Base-by-base conservation (phyloP, 2,329 filamentous ascomycete genomes). In the Nigrospora sphaerica region DNA sequence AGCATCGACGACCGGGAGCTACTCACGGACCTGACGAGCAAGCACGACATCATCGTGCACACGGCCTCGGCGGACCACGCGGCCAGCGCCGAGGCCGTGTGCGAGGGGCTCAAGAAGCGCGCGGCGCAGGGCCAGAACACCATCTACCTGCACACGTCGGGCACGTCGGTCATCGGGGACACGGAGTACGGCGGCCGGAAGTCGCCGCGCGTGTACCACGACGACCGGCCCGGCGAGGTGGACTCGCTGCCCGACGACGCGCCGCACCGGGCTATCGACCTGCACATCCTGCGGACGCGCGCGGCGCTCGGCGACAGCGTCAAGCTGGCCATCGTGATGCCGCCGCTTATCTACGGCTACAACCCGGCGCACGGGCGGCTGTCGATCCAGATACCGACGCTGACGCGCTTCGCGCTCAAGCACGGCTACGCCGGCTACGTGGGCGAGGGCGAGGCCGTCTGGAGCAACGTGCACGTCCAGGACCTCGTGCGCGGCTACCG, bases 111-210 rank as follows among this genome's bases (percentile, higher is more conserved):
- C 43, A 52, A 62, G 41, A 52, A 65, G 45, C 64, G 70, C 9
- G 63, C 68, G 2, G 50, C 57, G 2, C 52, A 64, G 32, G 62
- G 60, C 12, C 62, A 66, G 28, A 47, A 47, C 19, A 71, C 69
- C 16, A 70, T 71, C 49, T 77, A 66, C 60, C 73, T 75, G 46
- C 73, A 75, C 53, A 76, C 72, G 3, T 69, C 65, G 7, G 73
- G 71, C 5, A 67, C 67, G 7, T 63, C 61, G 11, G 58, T 72
- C 7, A 51, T 74, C 4, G 60, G 58, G 44, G 72, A 74, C 49
- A 56, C 55, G 12, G 49, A 64, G 2, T 47, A 57, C 17, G 67
- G 67, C 14, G 50, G 50, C 13, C 62, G 49, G 43, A 64, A 64
- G 35, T 56, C 56, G 40, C 60, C 67, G 36, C 68, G 63, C 41